Conservation (phyloP, 2,329 filamentous ascomycete genomes). For the Fusarium subtropicale region DNA sequence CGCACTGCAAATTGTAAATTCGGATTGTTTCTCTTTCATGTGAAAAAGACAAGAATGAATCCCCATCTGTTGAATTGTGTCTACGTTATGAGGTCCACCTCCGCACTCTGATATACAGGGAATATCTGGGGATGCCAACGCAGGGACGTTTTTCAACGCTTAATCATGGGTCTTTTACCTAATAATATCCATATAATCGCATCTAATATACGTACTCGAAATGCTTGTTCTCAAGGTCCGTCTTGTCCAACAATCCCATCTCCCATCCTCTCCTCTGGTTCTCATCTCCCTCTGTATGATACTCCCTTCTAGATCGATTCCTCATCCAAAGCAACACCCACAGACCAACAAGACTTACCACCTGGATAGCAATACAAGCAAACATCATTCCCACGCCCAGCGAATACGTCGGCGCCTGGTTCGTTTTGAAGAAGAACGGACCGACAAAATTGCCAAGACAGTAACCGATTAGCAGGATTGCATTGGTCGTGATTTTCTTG, state of each 20-base stretch:
- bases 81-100: background rate
- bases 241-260: constrained; percentile 26
- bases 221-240: constrained; percentile 32
- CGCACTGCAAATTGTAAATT: background rate
- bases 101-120: background rate
- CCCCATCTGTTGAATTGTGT: background rate
- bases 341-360: constrained; percentile 8
- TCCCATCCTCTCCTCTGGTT: constrained; percentile 20
- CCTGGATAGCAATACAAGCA: constrained; percentile 28
- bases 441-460: constrained; percentile 55
- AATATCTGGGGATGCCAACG: background rate
- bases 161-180: background rate
- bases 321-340: constrained; percentile 29
- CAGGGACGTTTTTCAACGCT: background rate
- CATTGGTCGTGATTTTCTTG: constrained; percentile 57
- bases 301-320: constrained; percentile 11
- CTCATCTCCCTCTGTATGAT: background rate
- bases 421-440: constrained; percentile 54
- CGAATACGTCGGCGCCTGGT: constrained; percentile 24
- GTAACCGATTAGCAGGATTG: constrained; percentile 60
- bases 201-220: constrained; percentile 33
- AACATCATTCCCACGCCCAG: constrained; percentile 41
- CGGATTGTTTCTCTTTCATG: background rate
- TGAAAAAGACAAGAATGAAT: background rate
- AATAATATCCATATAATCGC: background rate